Percentiles rank a stretch among this genome's conserved stretches.
Conservation (phyloP, 306 rosid genomes). For the Trichosanthes cucumerina region DNA sequence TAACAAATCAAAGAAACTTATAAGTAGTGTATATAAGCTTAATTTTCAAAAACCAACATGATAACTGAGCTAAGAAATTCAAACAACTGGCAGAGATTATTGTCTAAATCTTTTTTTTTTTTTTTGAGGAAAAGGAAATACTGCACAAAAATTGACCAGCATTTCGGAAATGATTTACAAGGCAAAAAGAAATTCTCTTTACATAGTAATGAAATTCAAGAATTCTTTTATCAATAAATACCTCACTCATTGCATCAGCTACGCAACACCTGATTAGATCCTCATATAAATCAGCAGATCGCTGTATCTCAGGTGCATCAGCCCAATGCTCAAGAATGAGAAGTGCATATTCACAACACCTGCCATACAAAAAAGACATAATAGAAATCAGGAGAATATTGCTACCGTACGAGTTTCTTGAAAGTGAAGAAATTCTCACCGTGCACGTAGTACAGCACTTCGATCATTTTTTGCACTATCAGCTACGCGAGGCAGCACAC, state of each 20-base stretch:
- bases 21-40: too few relatives aligned
- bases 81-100: not conserved
- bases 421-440: slow-evolving; percentile 35
- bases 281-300: slow-evolving; percentile 78
- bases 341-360: slow-evolving; percentile 97
- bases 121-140: not conserved
- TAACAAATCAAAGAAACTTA: too few relatives aligned
- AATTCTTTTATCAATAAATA: slow-evolving; percentile 11
- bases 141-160: not conserved
- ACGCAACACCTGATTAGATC: slow-evolving; percentile 91
- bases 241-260: slow-evolving; percentile 99
- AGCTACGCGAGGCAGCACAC: slow-evolving; percentile 78
- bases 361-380: slow-evolving; percentile 20
- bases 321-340: slow-evolving; percentile 95
- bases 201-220: not conserved
- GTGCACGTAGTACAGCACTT: slow-evolving; percentile 81
- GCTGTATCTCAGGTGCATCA: slow-evolving; percentile 91
- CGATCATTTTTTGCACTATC: slow-evolving; percentile 96
- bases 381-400: slow-evolving; percentile 17
- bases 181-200: not conserved
- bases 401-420: not conserved
- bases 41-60: too few relatives aligned
- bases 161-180: not conserved
- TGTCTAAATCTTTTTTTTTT: not conserved
- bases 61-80: not conserved